phyloP scores from a whole-genome alignment of 2,329 filamentous ascomycete species.

The Byssochlamys sp. region DNA sequence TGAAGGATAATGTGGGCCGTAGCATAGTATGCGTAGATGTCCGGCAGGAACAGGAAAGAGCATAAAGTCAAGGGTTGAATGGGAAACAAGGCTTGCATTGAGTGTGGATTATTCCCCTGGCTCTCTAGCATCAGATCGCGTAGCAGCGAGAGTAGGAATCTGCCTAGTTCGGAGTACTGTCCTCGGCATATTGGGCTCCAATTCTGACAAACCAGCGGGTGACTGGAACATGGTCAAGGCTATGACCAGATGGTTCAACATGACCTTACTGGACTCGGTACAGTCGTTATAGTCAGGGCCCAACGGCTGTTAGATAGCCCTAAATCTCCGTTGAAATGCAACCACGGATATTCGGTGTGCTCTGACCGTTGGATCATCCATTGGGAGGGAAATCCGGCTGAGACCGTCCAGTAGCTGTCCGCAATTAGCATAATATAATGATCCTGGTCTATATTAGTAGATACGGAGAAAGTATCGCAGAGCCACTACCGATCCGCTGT shows the following conservation, averaged over 20 bases:
- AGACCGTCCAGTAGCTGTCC: background rate
- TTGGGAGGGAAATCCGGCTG: conserved; percentile 2
- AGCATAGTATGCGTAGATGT: background rate
- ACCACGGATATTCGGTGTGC: background rate
- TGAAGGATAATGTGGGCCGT: background rate
- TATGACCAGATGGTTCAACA: background rate
- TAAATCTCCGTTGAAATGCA: background rate
- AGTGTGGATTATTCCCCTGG: background rate
- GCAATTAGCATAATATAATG: background rate
- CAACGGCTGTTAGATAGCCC: background rate
- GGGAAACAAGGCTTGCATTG: background rate
- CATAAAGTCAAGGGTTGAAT: background rate
- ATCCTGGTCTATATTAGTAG: conserved; percentile 1
- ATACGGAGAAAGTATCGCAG: background rate
- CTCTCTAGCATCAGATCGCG: background rate
- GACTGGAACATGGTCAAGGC: background rate
- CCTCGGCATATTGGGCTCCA: background rate
- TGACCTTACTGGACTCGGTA: background rate
- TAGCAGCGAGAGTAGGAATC: background rate
- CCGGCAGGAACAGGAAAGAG: background rate
- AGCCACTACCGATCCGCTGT: background rate
- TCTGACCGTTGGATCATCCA: conserved; percentile 7
- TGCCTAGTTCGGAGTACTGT: background rate
- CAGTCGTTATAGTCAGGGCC: background rate
- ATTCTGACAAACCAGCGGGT: background rate